Evolutionary conservation across 257 asterid genomes (phyloP), one percentile per base, ranked within the genome.

Genomic region (Jasminum sambac): DNA sequence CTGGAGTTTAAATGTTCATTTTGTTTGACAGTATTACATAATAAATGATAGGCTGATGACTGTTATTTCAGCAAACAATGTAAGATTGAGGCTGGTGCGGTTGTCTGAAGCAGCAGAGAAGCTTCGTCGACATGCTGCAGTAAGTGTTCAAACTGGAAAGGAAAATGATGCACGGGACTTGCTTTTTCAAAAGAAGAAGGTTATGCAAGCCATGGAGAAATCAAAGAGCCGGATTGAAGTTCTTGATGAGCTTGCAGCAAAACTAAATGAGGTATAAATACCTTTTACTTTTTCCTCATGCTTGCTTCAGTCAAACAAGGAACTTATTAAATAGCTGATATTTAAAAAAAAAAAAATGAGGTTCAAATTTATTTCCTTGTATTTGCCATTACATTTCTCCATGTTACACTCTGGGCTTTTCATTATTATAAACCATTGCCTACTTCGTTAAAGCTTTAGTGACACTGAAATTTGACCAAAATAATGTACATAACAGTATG

Each of bases 81-180:
- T 94, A 77, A 87, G 99, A 74, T 68, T 78, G 82, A 86, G 99
- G 76, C 82, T 94, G 78, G 72, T 94, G 81, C 81, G 96, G 66
- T 82, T 94, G 82, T 85, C 95, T 71, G 97, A 91, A 83, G 97
- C 97, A 43, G 96, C 89, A 69, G 97, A 89, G 68, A 89, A 84
- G 80, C 91, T 94, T 81, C 86, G 83, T 64, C 78, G 85, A 24
- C 96, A 85, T 77, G 98, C 98, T 14, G 89, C 92, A 46, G 71
- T 83, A 52, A 85, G 77, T 83, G 89, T 89, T 73, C 96, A 68
- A 72, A 84, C 76, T 37, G 96, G 96, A 59, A 87, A 87, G 67
- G 97, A 91, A 79, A 76, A 86, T 76, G 96, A 87, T 64, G 99
- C 97, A 3, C 78, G 91, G 83, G 96, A 89, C 36, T 67, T 87